Percentiles rank a stretch among this genome's conserved stretches.
phyloP scores from a whole-genome alignment of 1,284 basidiomycete genomes.

The Ustilago nuda region DNA sequence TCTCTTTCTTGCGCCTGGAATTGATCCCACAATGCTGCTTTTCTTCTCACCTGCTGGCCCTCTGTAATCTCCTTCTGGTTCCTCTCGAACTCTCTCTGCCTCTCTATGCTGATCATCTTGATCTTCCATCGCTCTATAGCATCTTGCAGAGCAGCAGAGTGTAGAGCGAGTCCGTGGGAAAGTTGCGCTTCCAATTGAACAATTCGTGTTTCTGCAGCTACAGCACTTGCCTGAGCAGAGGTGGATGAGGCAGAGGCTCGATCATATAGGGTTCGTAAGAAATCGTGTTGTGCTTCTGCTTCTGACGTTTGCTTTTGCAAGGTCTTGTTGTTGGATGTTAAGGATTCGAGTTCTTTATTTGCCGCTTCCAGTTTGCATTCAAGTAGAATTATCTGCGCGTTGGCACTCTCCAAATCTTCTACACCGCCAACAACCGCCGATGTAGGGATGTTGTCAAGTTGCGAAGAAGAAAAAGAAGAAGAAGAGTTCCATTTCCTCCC shows the following conservation, averaged over 20 bases:
- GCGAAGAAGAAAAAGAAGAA: background rate
- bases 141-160: background rate
- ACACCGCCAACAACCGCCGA: background rate
- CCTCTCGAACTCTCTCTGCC: constrained; percentile 4
- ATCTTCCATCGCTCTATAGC: constrained; percentile 21
- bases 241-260: constrained; percentile 23
- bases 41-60: constrained; percentile 16
- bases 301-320: constrained; percentile 2
- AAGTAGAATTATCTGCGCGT: constrained; percentile 2
- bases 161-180: constrained; percentile 21
- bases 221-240: background rate
- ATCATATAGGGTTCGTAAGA: constrained; percentile 38
- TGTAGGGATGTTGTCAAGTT: background rate
- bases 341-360: constrained; percentile 13
- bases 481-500: constrained; percentile 22
- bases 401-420: constrained; percentile 7
- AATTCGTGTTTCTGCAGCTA: background rate
- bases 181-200: constrained; percentile 18
- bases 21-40: constrained; percentile 40
- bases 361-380: constrained; percentile 2
- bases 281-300: constrained; percentile 29
- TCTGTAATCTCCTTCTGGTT: constrained; percentile 12
- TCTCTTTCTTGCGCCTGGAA: constrained; percentile 18
- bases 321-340: background rate
- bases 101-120: constrained; percentile 9